Percentiles rank a stretch among this genome's conserved stretches.
These are phyloP conservation scores for Paraconiothyrium brasiliense DNA, from an alignment of 2,329 filamentous ascomycete genomes.

Conservation along the genomic window DNA sequence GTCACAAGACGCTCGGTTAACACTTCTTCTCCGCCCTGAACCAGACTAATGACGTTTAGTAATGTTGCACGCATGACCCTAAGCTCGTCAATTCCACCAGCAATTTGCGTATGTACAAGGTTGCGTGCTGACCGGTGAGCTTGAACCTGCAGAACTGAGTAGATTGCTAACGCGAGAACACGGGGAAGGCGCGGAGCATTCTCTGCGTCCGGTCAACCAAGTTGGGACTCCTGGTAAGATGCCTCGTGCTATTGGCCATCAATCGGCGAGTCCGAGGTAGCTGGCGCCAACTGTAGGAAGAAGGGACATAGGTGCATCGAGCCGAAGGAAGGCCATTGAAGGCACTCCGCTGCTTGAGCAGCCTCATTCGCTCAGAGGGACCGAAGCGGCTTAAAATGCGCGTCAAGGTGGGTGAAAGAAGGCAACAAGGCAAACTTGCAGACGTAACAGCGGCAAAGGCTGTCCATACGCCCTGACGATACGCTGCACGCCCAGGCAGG, in stretches of 20 bases:
- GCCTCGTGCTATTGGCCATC: slow-evolving; percentile 24
- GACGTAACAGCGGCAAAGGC: slow-evolving; percentile 16
- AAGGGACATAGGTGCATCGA: slow-evolving; percentile 22
- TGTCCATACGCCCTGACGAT: slow-evolving; percentile 20
- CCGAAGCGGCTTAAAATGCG: slow-evolving; percentile 21
- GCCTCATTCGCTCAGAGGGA: slow-evolving; percentile 23
- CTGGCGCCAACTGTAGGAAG: slow-evolving; percentile 13
- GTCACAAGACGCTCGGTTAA: neutral
- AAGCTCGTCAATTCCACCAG: slow-evolving; percentile 17
- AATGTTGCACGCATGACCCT: slow-evolving; percentile 31
- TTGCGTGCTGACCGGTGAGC: slow-evolving; percentile 34
- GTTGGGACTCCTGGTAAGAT: slow-evolving; percentile 14
- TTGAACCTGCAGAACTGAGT: slow-evolving; percentile 7
- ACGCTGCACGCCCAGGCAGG: slow-evolving; percentile 18
- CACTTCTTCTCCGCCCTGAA: slow-evolving; percentile 10
- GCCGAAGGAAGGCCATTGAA: slow-evolving; percentile 20
- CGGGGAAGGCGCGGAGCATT: slow-evolving; percentile 18
- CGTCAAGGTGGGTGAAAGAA: slow-evolving; percentile 20
- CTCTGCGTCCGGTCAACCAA: slow-evolving; percentile 32
- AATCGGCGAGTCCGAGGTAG: slow-evolving; percentile 19
- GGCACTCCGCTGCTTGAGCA: slow-evolving; percentile 1
- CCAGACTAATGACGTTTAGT: slow-evolving; percentile 24
- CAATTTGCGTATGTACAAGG: slow-evolving; percentile 20
- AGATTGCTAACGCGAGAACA: slow-evolving; percentile 13
- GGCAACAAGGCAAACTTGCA: slow-evolving; percentile 34